A percentile compares a stretch with the other conserved stretches of the same genome.
phyloP scores from a whole-genome alignment of 73 alveolate genomes.

The Urostyla sp. region DNA sequence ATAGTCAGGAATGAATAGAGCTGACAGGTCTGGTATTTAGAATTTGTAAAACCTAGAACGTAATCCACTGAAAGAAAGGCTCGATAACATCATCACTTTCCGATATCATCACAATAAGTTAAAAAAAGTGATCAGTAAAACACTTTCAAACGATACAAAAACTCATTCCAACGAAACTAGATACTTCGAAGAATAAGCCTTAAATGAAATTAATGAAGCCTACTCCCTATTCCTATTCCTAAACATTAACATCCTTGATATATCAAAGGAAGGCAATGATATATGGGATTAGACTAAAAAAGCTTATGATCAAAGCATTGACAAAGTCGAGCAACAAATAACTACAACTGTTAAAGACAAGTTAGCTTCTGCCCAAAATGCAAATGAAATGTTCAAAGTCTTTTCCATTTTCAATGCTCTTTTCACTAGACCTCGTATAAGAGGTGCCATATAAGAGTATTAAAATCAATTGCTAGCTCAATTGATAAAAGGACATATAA shows the following conservation, averaged over 20 bases:
- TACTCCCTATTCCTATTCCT: constrained; percentile 79
- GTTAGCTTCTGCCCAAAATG: constrained; percentile 91
- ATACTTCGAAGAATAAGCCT: constrained; percentile 69
- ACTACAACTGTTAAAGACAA: constrained; percentile 91
- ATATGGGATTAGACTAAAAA: constrained; percentile 85
- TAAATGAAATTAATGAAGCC: constrained; percentile 83
- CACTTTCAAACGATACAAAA: constrained; percentile 76
- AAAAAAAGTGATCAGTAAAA: constrained; percentile 86
- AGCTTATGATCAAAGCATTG: constrained; percentile 81
- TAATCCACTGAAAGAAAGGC: constrained; percentile 72
- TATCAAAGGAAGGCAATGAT: constrained; percentile 89
- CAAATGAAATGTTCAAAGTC: constrained; percentile 96
- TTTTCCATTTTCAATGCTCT: constrained; percentile 94
- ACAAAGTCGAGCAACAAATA: constrained; percentile 93
- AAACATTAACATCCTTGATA: constrained; percentile 90
- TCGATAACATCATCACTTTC: constrained; percentile 85
- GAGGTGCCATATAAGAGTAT: constrained; percentile 96
- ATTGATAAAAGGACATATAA: constrained; percentile 83
- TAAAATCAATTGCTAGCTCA: constrained; percentile 88
- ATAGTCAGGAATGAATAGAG: constrained; percentile 37
- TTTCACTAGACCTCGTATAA: constrained; percentile 90
- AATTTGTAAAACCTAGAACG: constrained; percentile 72
- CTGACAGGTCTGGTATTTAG: constrained; percentile 65
- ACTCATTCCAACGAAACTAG: constrained; percentile 62
- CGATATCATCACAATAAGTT: constrained; percentile 91